Evolutionary conservation across 2,329 filamentous ascomycete species (phyloP).

Genomic region (Harringtonia lauricola): DNA sequence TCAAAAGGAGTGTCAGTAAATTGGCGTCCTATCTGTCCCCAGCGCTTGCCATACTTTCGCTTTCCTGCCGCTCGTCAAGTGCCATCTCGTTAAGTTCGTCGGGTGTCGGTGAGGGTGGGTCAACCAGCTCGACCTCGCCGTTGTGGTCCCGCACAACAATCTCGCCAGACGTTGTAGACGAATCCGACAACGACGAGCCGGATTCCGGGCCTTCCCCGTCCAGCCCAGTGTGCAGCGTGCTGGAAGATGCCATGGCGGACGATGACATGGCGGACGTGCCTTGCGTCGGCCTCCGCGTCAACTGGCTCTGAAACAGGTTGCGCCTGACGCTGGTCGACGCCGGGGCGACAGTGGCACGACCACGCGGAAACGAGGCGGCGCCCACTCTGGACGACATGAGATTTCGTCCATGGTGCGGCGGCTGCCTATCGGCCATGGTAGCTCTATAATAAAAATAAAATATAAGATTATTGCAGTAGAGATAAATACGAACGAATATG

Average conservation of each 20-base stretch:
- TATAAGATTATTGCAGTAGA: not conserved
- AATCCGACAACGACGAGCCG: not conserved
- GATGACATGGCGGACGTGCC: constrained; percentile 23
- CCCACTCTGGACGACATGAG: constrained; percentile 4
- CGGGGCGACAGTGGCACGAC: not conserved
- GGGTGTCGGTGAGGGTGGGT: constrained; percentile 39
- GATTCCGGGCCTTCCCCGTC: constrained; percentile 19
- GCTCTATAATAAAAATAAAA: not conserved
- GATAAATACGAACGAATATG: not conserved
- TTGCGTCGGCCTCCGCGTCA: constrained; percentile 44
- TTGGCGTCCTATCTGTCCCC: not conserved
- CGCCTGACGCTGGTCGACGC: constrained; percentile 28
- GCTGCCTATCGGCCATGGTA: constrained; percentile 11
- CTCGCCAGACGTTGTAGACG: constrained; percentile 20
- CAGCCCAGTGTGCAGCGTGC: not conserved
- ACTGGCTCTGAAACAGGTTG: constrained; percentile 50
- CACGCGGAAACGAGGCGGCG: constrained; percentile 3
- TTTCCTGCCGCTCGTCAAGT: constrained; percentile 46
- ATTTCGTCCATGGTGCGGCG: constrained; percentile 3
- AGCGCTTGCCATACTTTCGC: constrained; percentile 33
- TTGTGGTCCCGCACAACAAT: constrained; percentile 53
- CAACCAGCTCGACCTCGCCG: constrained; percentile 50
- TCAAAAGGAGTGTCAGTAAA: not conserved
- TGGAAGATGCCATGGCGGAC: constrained; percentile 36
- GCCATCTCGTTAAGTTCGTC: constrained; percentile 45